Evolutionary conservation across 2,329 filamentous ascomycete genomes (phyloP).

Genomic region (Hypoxylon sp.): DNA sequence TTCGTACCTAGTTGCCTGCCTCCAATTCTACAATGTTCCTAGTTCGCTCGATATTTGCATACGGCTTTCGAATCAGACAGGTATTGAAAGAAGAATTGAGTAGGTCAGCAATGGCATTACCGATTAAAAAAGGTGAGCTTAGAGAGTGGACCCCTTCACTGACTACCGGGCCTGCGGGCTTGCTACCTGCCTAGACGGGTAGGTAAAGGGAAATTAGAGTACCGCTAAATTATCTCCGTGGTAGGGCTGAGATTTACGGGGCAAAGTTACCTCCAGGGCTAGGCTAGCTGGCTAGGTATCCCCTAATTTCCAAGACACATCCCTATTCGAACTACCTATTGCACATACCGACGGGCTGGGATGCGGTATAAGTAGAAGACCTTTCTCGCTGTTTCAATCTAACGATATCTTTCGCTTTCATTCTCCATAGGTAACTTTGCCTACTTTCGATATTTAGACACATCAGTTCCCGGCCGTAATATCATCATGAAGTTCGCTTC

Average conservation of each 20-base stretch:
- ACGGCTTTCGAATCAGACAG: background rate
- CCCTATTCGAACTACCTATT: background rate
- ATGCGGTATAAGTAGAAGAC: background rate
- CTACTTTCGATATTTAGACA: background rate
- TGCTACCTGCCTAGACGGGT: background rate
- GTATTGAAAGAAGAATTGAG: background rate
- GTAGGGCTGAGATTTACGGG: background rate
- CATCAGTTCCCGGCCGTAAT: background rate
- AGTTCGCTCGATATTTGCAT: background rate
- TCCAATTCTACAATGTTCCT: background rate
- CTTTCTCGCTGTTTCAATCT: background rate
- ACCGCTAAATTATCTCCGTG: background rate
- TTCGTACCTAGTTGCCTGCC: too few species aligned
- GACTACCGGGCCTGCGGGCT: too few species aligned
- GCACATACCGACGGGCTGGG: background rate
- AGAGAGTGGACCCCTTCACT: background rate
- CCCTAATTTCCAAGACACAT: background rate
- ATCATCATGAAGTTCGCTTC: slow-evolving; percentile 44
- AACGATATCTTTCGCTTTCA: background rate
- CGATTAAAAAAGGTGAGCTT: background rate
- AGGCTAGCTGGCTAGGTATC: background rate
- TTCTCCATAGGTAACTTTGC: background rate
- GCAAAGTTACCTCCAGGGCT: too few species aligned
- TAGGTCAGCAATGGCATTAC: background rate
- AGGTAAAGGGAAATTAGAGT: background rate